Evolutionary conservation across 768 basidiomycete species (phyloP).

Genomic region (Suillus alpinus): DNA sequence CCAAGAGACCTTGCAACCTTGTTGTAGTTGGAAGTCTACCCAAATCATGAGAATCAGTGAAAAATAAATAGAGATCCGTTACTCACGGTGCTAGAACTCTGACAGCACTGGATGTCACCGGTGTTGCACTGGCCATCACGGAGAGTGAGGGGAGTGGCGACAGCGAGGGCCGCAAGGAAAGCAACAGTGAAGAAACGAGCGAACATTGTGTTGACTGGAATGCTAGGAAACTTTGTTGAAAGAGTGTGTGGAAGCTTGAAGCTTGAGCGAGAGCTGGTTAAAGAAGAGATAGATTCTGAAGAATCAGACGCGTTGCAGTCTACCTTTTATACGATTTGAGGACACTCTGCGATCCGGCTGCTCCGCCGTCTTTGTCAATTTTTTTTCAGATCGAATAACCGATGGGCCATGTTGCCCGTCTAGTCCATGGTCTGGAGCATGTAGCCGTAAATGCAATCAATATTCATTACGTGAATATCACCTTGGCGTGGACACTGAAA

Average conservation of each 20-base stretch:
- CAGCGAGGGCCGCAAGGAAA: constrained; percentile 16
- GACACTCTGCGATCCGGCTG: too few relatives aligned
- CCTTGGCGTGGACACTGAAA: too few relatives aligned
- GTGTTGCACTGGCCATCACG: constrained; percentile 24
- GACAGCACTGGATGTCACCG: constrained; percentile 20
- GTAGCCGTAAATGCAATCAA: too few relatives aligned
- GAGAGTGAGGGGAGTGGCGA: constrained; percentile 17
- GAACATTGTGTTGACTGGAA: not conserved
- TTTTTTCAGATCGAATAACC: too few relatives aligned
- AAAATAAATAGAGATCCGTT: not conserved
- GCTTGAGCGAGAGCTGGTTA: too few relatives aligned
- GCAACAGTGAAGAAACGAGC: constrained; percentile 12
- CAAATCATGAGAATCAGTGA: not conserved
- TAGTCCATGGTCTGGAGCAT: too few relatives aligned
- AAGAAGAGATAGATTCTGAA: too few relatives aligned
- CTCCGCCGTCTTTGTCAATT: too few relatives aligned
- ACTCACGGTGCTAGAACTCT: constrained; percentile 14
- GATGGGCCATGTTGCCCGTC: too few relatives aligned
- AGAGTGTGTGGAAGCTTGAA: not conserved
- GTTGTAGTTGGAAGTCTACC: constrained; percentile 11
- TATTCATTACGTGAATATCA: too few relatives aligned
- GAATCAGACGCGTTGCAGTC: too few relatives aligned
- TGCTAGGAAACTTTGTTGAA: not conserved
- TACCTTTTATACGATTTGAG: too few relatives aligned
- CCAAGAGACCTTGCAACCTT: not conserved